A percentile compares a stretch with the other conserved stretches of the same genome.
These are phyloP conservation scores for Fusarium dimerum DNA, from an alignment of 2,329 filamentous ascomycete species.

Conservation along the genomic window DNA sequence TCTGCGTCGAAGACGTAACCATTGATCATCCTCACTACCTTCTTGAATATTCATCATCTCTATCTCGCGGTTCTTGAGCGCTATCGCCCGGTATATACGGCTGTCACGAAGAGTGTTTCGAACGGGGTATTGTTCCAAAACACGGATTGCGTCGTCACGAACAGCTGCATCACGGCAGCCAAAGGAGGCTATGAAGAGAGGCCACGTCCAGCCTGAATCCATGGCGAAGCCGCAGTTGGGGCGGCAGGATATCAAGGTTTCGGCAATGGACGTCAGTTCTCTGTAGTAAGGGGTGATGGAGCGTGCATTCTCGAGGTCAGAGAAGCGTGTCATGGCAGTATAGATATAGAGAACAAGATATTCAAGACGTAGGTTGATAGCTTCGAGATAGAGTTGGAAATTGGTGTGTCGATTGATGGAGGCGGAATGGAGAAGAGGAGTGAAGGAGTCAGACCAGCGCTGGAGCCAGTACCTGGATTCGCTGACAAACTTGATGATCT, in stretches of 20 bases:
- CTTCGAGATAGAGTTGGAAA: slow-evolving; percentile 33
- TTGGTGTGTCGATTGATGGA: slow-evolving; percentile 26
- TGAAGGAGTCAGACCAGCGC: slow-evolving; percentile 41
- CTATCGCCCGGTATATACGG: slow-evolving; percentile 41
- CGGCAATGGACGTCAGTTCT: slow-evolving; percentile 42
- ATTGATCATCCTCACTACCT: slow-evolving; percentile 38
- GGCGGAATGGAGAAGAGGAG: slow-evolving; percentile 35
- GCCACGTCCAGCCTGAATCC: slow-evolving; percentile 49
- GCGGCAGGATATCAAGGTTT: slow-evolving; percentile 37
- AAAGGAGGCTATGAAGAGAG: slow-evolving; percentile 43
- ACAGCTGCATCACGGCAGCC: slow-evolving; percentile 42
- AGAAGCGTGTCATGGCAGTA: slow-evolving; percentile 40
- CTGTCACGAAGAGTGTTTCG: slow-evolving; percentile 47
- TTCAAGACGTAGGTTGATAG: slow-evolving; percentile 44
- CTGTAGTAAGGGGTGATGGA: slow-evolving; percentile 43
- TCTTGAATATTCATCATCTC: slow-evolving; percentile 36
- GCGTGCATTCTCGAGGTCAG: slow-evolving; percentile 36
- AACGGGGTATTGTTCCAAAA: slow-evolving; percentile 43
- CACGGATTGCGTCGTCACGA: slow-evolving; percentile 41
- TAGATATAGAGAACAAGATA: slow-evolving; percentile 45
- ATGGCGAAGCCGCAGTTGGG: slow-evolving; percentile 45
- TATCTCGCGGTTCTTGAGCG: slow-evolving; percentile 37
- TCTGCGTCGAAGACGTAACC: slow-evolving; percentile 39
- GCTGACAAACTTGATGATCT: slow-evolving; percentile 35
- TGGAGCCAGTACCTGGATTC: slow-evolving; percentile 41